phyloP scores from a whole-genome alignment of 148 eudicot genomes.

The Rhododendron simsii region DNA sequence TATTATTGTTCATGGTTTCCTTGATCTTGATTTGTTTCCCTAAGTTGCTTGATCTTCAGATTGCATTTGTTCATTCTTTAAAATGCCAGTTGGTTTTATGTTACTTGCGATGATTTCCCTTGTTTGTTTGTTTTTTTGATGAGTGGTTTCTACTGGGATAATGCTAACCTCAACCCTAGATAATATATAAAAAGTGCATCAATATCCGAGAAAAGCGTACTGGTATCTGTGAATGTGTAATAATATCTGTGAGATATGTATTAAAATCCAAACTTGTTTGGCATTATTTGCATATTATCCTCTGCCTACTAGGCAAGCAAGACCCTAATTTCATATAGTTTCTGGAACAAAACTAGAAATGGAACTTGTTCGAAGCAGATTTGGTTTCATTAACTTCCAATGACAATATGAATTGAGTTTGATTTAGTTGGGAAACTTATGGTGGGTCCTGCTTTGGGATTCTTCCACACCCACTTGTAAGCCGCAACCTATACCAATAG shows the following conservation, averaged over 20 bases:
- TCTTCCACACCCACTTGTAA: not conserved
- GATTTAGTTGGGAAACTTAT: not conserved
- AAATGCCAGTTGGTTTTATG: not conserved
- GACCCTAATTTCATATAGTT: too few relatives aligned
- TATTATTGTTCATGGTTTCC: not conserved
- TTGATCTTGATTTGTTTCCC: not conserved
- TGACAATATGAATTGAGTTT: not conserved
- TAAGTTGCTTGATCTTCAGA: not conserved
- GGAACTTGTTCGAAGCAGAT: not conserved
- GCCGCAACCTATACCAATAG: too few relatives aligned
- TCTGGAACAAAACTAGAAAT: not conserved
- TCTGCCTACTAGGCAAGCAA: too few relatives aligned
- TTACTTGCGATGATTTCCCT: not conserved
- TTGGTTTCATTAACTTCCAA: not conserved
- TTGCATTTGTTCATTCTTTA: not conserved
- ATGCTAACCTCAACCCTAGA: not conserved
- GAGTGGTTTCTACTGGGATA: not conserved
- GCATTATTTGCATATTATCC: too few relatives aligned
- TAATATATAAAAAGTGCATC: too few relatives aligned
- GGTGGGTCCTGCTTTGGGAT: not conserved
- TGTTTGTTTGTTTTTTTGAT: not conserved
- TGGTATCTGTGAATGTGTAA: too few relatives aligned
- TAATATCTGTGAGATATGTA: too few relatives aligned
- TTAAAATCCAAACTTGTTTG: too few relatives aligned
- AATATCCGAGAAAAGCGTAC: too few relatives aligned